Base-by-base conservation (phyloP, 768 basidiomycete genomes). In the Tulasnella calospora region DNA sequence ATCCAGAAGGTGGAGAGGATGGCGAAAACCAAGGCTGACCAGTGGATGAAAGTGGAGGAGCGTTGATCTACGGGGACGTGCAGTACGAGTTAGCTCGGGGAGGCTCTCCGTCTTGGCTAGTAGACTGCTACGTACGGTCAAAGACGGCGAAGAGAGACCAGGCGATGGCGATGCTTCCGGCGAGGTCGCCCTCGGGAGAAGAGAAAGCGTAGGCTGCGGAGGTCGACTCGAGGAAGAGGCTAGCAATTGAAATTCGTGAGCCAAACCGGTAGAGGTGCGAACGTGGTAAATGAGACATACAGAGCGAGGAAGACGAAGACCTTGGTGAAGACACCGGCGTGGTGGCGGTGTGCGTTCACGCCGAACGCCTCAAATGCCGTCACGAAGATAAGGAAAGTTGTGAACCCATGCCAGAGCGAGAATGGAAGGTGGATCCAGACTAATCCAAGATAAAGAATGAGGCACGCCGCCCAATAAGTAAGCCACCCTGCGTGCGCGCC, bases 111-210 rank as follows among this genome's bases (percentile, higher is more conserved):
- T 67, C n/a, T 1, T 30, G 2, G 36, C 10, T 10, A 57, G 17
- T 8, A 38, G 33, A 70, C 4, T 19, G 10, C 27, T 55, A 80
- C 83, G 30, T 78, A 79, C 81, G 89, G 36, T 88, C 90, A 82
- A 94, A 98, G 86, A 99, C 95, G 67, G 93, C 96, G 86, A 92
- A 96, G 40, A 99, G 88, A n/a, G 93, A 91, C 93, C 94, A 97
- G 57, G 91, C 90, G 83, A 98, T 95, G 80, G 93, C 95, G 81
- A 96, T 89, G 33, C 94, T 92, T 2, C 94, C 98, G 3, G 96
- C 94, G 35, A 98, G 88, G 83, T 99, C 98, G 78, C 97, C 97
- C 83, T 96, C 94, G 1, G 89, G 86, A 17, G 91, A 90, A 30
- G 94, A 92, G 88, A 97, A 97, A 47, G 96, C 94, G 84, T 99